Base-by-base conservation (phyloP, 148 eudicot genomes). In the Mesembryanthemum crystallinum region DNA sequence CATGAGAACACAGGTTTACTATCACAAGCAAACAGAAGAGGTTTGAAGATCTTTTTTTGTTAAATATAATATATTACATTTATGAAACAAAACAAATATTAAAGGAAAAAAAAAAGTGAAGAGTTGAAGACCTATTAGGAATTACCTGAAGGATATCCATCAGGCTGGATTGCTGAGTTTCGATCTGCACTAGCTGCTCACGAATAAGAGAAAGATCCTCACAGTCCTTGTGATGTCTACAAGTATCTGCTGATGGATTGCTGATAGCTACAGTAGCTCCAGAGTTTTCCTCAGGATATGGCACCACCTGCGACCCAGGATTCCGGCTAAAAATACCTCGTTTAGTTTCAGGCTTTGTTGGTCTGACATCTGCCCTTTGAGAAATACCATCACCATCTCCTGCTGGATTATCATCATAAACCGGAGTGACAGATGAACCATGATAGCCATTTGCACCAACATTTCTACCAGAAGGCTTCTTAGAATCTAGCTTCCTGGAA, bases 81-180 rank as follows among this genome's bases (percentile, higher is more conserved):
- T 35, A 28, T 63, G 55, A 24, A 51, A 65, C 33, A 54, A 64
- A 67, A 27, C 25, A 29, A 21, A 24, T 0, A 39, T 23, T 35
- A 6, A 35, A 35, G 3, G 3, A 35, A 20, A 20, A 35, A 39
- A 27, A 33, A 52, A 29, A 15, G 67, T 43, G 35, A 21, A 52
- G 27, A 11, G 28, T 11, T 37, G 24, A 72, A 1, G 15, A 71
- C 9, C 28, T 37, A n/a, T 28, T 18, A 67, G 74, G 24, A 71
- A 73, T 71, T 83, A 94, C 98, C 98, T 92, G 97, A 63, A 94
- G 96, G 72, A 92, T 67, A 79, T 94, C 88, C 78, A 90, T 79
- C 83, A 94, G 76, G 85, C 80, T 88, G 71, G 96, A 87, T 82
- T 94, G 98, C 83, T 90, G 97, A 67, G 69, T 85, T 77, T 94